Evolutionary conservation across 345 rosid species (phyloP), one percentile per base, ranked within the genome.

Genomic region (Rhodamnia rubescens): DNA sequence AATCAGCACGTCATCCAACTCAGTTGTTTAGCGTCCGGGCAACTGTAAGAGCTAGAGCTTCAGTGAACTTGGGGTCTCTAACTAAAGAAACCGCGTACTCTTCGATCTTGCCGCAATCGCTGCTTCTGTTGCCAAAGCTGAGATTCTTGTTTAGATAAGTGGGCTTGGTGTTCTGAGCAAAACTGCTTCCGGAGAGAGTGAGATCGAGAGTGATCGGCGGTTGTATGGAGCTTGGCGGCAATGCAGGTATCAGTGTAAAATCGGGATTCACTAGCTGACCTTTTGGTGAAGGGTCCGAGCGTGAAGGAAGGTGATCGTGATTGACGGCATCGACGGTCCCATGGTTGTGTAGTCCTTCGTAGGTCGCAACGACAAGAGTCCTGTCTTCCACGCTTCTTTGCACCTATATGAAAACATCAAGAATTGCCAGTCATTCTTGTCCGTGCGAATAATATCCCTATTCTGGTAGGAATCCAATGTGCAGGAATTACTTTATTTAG

Each of bases 261-360:
- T 69, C 26, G 13, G 3, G 47, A 32, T 69, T 69, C 1, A 36
- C 26, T 69, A 0, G 47, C 47, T 18, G 78, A 36, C 78, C 78
- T 69, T 44, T 69, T 69, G 78, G 47, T 36, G 78, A 32, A 8
- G 42, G 78, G 24, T 69, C 47, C 6, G 24, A 69, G 47, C 12
- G 26, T 69, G 18, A 36, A 18, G 78, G 78, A 69, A 36, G 26
- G 13, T 9, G 47, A 36, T 69, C 78, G 2, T 55, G 26, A 5
- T 58, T 50, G 80, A 44, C 8, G 84, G 15, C 84, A n/a, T 40
- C n/a, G 5, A 52, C 69, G 0, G 32, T 42, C 7, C 85, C 85
- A 52, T 93, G 96, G 87, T 90, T 93, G 89, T 93, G 96, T 84
- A 88, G 89, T 82, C 96, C 96, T 83, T 93, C 94, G n/a, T 93